phyloP scores from a whole-genome alignment of 495 filamentous ascomycete species.

The Neurospora sublineolata region DNA sequence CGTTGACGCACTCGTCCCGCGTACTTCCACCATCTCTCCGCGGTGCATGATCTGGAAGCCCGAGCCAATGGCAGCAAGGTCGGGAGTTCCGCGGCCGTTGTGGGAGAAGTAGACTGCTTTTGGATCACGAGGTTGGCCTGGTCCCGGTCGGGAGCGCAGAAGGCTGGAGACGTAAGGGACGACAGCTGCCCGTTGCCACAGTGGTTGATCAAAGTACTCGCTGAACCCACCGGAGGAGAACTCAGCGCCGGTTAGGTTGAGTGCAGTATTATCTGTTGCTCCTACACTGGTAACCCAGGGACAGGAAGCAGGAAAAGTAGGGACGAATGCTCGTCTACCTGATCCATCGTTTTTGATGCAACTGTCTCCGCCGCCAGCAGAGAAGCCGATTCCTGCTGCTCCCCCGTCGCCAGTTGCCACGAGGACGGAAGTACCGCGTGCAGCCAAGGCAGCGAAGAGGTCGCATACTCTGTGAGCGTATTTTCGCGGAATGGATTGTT shows the following conservation, averaged over 20 bases:
- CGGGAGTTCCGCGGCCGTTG: conserved; percentile 59
- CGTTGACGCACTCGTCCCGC: conserved; percentile 31
- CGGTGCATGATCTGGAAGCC: conserved; percentile 26
- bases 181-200: conserved; percentile 52
- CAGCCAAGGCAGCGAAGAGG: conserved; percentile 59
- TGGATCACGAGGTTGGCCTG: conserved; percentile 17
- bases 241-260: conserved; percentile 44
- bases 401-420: conserved; percentile 67
- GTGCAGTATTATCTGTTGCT: conserved; percentile 45
- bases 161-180: conserved; percentile 34
- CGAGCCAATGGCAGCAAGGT: conserved; percentile 41
- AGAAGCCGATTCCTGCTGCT: conserved; percentile 37
- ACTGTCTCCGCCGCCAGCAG: conserved; percentile 3
- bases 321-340: conserved; percentile 48
- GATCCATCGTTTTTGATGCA: conserved; percentile 59
- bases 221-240: conserved; percentile 65
- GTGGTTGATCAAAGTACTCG: conserved; percentile 50
- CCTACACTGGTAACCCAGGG: conserved; percentile 74
- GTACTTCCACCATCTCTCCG: conserved; percentile 20
- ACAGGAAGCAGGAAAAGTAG: conserved; percentile 66
- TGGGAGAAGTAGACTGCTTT: conserved; percentile 40
- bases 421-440: conserved; percentile 59
- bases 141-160: not conserved
- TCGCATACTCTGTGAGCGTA: conserved; percentile 60
- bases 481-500: conserved; percentile 47